A percentile compares a stretch with the other conserved stretches of the same genome.
Conservation (phyloP, 2,329 filamentous ascomycete species). For the Orbilia ellipsospora region DNA sequence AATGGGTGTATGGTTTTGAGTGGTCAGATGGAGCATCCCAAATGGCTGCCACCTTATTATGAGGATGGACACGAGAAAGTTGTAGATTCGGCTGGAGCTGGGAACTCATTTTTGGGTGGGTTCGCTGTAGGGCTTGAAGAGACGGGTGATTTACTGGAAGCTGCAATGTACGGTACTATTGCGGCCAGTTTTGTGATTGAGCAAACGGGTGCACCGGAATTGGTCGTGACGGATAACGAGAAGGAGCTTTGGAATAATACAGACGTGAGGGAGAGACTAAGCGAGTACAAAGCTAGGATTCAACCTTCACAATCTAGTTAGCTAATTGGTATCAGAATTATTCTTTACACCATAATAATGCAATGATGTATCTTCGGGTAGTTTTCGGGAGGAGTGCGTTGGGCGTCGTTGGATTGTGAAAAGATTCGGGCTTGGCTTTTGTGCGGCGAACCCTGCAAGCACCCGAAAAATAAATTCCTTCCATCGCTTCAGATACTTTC, state of each 20-base stretch:
- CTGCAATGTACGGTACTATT: conserved; percentile 61
- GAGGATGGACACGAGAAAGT: conserved; percentile 52
- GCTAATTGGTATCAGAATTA: neutral
- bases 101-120: conserved; percentile 62
- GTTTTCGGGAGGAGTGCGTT: conserved; percentile 6
- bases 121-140: conserved; percentile 59
- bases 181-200: conserved; percentile 61
- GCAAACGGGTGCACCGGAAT: conserved; percentile 60
- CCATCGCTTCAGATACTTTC: conserved; percentile 49
- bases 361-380: too few relatives aligned
- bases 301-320: neutral
- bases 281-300: conserved; percentile 6
- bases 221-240: conserved; percentile 13
- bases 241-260: conserved; percentile 33
- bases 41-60: conserved; percentile 61
- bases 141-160: conserved; percentile 57
- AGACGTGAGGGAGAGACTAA: conserved; percentile 27
- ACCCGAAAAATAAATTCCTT: conserved; percentile 38
- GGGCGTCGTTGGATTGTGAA: conserved; percentile 21
- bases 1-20: conserved; percentile 59
- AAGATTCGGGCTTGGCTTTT: conserved; percentile 16
- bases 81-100: conserved; percentile 62
- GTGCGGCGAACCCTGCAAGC: conserved; percentile 34
- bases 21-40: conserved; percentile 20
- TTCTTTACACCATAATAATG: too few relatives aligned